Base-by-base conservation (phyloP, 352 stramenopile genomes). In the Phytophthora cryptogea region DNA sequence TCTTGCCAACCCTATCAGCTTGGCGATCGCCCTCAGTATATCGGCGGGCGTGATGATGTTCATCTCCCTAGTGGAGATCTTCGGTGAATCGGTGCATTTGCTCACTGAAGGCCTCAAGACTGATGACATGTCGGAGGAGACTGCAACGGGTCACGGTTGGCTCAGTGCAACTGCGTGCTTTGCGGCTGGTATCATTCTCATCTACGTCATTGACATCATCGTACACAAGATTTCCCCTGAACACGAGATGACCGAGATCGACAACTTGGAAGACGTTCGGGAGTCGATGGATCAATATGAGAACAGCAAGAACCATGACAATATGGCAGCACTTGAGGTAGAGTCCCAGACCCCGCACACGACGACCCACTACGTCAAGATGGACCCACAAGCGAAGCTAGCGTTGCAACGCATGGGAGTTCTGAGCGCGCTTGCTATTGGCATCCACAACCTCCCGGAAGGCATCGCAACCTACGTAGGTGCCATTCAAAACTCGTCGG, bases 401-500 rank as follows among this genome's bases (percentile, higher is more conserved):
- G 35, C 58, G n/a, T 68, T 98, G 23, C 71, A 90, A 3, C 74
- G 80, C 28, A 96, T 96, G 85, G 92, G 91, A 11, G 28, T 97
- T 14, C 83, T 94, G 26, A 97, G 89, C 31, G 94, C 94, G 4
- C 26, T 98, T 1, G 89, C 94, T 4, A 97, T 98, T 48, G 91
- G 74, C 5, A 61, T 98, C 40, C 95, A 99, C 76, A 98, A 98
- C 66, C 91, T 98, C 28, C 96, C 96, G 7, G 95, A 99, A 67
- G 95, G 95, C 10, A 89, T 98, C n/a, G 95, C 93, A 13, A 98
- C 95, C 4, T 98, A 98, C 64, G 90, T 98, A 20, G 91, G 87
- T 0, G 83, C 92, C 1, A 68, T 98, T 5, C 66, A 95, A 7
- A 90, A 98, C 66, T 89, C 92, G 2, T 80, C 67, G 1, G 88